These are phyloP conservation scores for Multifurca ochricompacta DNA, from an alignment of 768 basidiomycete genomes.

Conservation along the genomic window DNA sequence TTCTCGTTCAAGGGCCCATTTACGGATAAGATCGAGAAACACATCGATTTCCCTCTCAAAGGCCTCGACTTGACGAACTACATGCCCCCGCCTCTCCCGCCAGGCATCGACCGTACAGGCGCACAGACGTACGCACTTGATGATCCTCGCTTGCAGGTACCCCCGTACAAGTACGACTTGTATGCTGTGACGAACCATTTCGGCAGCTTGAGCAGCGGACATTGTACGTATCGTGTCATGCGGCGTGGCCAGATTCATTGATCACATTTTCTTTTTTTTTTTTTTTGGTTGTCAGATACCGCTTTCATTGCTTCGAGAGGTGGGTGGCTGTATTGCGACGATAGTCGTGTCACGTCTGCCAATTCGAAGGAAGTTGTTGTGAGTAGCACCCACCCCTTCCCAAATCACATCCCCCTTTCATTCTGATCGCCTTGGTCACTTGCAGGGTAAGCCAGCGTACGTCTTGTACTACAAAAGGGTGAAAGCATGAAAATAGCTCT, in stretches of 20 bases:
- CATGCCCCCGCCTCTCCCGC: conserved; percentile 74
- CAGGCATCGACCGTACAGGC: conserved; percentile 43
- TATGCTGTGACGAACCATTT: conserved; percentile 96
- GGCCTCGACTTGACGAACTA: conserved; percentile 63
- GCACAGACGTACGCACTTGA: conserved; percentile 34
- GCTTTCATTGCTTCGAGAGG: conserved; percentile 82
- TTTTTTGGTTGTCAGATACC: conserved; percentile 53
- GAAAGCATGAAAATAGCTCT: conserved; percentile 11
- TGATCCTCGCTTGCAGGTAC: conserved; percentile 76
- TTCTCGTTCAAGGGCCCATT: conserved; percentile 88
- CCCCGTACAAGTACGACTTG: conserved; percentile 88
- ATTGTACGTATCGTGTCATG: conserved; percentile 69
- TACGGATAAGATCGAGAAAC: conserved; percentile 94
- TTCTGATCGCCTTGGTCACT: conserved; percentile 21
- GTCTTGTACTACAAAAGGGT: conserved; percentile 72
- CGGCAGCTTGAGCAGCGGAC: conserved; percentile 89
- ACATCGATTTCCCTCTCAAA: conserved; percentile 78
- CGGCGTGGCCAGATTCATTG: too few species aligned
- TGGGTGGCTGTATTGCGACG: conserved; percentile 91
- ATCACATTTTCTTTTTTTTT: not conserved
- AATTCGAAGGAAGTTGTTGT: conserved; percentile 81
- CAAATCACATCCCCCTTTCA: conserved; percentile 4
- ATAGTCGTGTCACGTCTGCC: conserved; percentile 72
- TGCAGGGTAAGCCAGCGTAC: conserved; percentile 61
- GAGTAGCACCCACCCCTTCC: conserved; percentile 31